Percentiles rank a stretch among this genome's conserved stretches.
Evolutionary conservation across 1,139 yeast genomes (phyloP).

Genomic region (Lodderomyces oxycetoniae): DNA sequence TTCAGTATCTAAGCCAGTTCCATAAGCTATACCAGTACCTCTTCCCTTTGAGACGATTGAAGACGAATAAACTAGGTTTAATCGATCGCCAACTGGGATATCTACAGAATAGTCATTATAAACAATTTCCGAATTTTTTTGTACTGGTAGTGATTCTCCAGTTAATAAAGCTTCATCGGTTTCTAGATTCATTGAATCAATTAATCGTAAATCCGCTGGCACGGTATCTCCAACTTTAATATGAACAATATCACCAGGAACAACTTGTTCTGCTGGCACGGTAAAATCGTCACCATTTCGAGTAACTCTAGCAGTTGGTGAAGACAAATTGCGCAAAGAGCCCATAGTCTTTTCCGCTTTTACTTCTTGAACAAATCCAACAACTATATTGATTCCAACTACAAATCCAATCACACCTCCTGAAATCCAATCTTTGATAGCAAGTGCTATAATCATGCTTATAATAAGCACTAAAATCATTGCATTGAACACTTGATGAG

Average conservation of each 20-base stretch:
- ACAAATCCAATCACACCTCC: slow-evolving; percentile 81
- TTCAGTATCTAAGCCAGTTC: slow-evolving; percentile 69
- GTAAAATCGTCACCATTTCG: slow-evolving; percentile 59
- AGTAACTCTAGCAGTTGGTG: slow-evolving; percentile 69
- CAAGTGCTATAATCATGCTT: slow-evolving; percentile 72
- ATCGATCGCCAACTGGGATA: slow-evolving; percentile 70
- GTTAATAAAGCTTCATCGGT: slow-evolving; percentile 78
- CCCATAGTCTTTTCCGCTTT: slow-evolving; percentile 82
- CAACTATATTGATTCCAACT: slow-evolving; percentile 57
- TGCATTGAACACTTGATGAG: slow-evolving; percentile 74
- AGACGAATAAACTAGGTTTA: slow-evolving; percentile 70
- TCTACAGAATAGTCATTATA: slow-evolving; percentile 30
- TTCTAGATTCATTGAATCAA: slow-evolving; percentile 63
- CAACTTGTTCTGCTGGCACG: slow-evolving; percentile 63
- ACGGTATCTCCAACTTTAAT: slow-evolving; percentile 73
- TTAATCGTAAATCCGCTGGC: slow-evolving; percentile 69
- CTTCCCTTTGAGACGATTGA: slow-evolving; percentile 74
- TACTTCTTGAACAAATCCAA: slow-evolving; percentile 68
- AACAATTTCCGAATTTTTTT: slow-evolving; percentile 44
- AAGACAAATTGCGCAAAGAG: slow-evolving; percentile 60
- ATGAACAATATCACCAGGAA: slow-evolving; percentile 70
- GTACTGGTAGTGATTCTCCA: slow-evolving; percentile 77
- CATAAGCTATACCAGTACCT: slow-evolving; percentile 62
- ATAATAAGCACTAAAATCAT: slow-evolving; percentile 73
- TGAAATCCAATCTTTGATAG: slow-evolving; percentile 74